These are phyloP conservation scores for Drechslerella coelobrocha DNA, from an alignment of 2,329 filamentous ascomycete species.

Conservation along the genomic window DNA sequence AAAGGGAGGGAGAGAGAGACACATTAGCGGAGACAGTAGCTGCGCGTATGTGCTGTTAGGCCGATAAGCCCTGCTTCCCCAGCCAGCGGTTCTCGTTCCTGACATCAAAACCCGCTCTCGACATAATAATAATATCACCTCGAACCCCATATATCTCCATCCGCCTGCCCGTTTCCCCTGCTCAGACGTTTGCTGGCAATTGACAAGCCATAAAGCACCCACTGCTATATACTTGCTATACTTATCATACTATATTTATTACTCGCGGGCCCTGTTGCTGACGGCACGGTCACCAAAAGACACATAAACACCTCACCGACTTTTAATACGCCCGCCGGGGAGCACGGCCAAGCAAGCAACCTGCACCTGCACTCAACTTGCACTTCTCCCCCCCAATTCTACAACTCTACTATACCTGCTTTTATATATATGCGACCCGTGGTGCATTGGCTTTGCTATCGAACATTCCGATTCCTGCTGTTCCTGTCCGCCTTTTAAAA, in stretches of 20 bases:
- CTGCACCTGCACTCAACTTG: too few species aligned
- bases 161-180: constrained; percentile 1
- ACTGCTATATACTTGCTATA: constrained; percentile 3
- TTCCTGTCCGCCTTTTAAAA: constrained; percentile 15
- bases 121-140: too few species aligned
- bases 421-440: constrained; percentile 15
- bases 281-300: constrained; percentile 2
- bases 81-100: neutral
- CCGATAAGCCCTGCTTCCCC: too few species aligned
- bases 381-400: constrained; percentile 4
- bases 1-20: too few species aligned
- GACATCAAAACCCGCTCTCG: neutral
- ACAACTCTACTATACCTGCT: constrained; percentile 2
- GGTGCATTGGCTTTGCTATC: constrained; percentile 18
- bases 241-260: constrained; percentile 1
- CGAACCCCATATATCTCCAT: neutral
- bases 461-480: constrained; percentile 11
- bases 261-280: constrained; percentile 17
- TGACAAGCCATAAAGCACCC: neutral
- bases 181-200: neutral
- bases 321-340: neutral
- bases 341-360: neutral
- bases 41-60: too few species aligned
- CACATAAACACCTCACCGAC: neutral
- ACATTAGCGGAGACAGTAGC: too few species aligned